Evolutionary conservation across 169 alveolate genomes (phyloP).

Genomic region (Cyclospora cayetanensis): DNA sequence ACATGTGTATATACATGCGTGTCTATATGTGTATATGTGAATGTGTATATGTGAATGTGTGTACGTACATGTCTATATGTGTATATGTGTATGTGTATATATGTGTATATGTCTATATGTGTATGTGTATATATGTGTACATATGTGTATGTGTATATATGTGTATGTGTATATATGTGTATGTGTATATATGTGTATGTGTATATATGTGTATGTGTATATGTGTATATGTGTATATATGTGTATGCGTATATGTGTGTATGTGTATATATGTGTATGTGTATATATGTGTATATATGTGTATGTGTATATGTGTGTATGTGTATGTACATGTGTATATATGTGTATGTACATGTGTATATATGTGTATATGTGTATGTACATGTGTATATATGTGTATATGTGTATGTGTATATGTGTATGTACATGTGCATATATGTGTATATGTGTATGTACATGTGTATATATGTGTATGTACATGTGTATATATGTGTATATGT

Average conservation of each 20-base stretch:
- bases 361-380: neutral
- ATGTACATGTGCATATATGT: neutral
- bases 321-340: neutral
- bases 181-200: neutral
- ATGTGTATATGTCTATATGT: neutral
- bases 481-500: too few species aligned
- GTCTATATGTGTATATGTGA: neutral
- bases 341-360: neutral
- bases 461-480: neutral
- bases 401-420: neutral
- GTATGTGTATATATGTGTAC: neutral
- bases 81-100: neutral
- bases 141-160: neutral
- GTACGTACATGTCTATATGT: neutral
- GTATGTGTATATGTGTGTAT: neutral
- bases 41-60: neutral
- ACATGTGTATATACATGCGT: neutral
- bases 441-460: neutral
- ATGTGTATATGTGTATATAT: neutral
- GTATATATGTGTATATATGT: neutral
- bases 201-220: neutral
- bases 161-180: neutral
- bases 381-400: neutral
- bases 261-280: neutral
- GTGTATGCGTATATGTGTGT: neutral